Base-by-base conservation (phyloP, 352 stramenopile genomes). In the Globisporangium canariense region DNA sequence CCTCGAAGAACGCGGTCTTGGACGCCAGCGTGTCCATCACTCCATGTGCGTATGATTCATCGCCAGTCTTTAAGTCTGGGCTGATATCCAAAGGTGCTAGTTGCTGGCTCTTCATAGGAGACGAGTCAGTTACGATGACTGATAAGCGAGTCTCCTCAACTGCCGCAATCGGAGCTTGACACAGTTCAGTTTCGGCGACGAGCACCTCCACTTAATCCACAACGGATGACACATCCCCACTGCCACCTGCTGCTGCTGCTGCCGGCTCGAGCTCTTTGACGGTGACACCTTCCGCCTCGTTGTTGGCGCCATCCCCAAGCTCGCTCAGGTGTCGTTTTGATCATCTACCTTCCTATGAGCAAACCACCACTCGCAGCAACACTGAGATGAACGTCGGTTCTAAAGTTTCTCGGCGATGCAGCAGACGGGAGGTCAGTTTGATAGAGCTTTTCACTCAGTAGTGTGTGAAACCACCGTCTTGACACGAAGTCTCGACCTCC, bases 1-100 rank as follows among this genome's bases (percentile, higher is more conserved):
- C 58, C n/a, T 66, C 56, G 25, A 74, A 52, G 56, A 80, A 77
- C 41, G 38, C 41, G 4, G 25, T 43, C 22, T 30, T 62, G 16
- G 56, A 28, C 13, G 18, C 4, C 4, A 62, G 2, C 0, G 3
- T 11, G 2, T 22, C 4, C 16, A 20, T 20, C n/a, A 55, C 13
- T 2, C 49, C 13, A 2, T 14, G 22, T 1, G 6, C 0, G 8
- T n/a, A n/a, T 11, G 22, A 36, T 4, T 20, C 22, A 36, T 36
- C 5, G 4, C 25, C 4, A 20, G 22, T 14, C 14, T 55, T 38
- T 13, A 14, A 55, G 9, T 3, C 10, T 32, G 25, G 18, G 25
- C 4, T 22, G 7, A 20, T 22, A 14, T 55, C 25, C 22, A 14
- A 11, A 55, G 11, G 10, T 16, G 10, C 13, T 38, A 25, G 25